Evolutionary conservation across 768 basidiomycete genomes (phyloP).

Genomic region (Termitomyces sp.): DNA sequence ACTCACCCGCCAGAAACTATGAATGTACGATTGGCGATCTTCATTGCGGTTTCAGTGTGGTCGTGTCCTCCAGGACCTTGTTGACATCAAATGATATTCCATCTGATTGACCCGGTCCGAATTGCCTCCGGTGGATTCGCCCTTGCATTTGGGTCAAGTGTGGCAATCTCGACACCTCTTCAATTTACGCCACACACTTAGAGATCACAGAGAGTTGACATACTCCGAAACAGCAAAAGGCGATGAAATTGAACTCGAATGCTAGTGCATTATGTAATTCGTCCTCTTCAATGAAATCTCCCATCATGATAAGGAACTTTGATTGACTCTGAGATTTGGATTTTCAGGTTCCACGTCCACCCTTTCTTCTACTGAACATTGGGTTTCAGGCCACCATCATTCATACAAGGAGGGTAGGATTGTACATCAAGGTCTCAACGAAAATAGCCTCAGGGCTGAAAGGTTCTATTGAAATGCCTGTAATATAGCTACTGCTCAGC

Average conservation of each 20-base stretch:
- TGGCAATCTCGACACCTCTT: neutral
- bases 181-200: neutral
- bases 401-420: no score
- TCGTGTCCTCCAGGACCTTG: neutral
- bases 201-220: no score
- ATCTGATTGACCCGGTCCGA: neutral
- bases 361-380: no score
- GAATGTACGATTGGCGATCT: slow-evolving; percentile 46
- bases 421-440: no score
- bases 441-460: no score
- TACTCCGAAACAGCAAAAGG: neutral
- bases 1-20: slow-evolving; percentile 55
- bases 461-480: no score
- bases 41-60: slow-evolving; percentile 31
- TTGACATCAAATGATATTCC: neutral
- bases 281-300: no score
- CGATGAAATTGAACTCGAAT: neutral
- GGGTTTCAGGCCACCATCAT: no score
- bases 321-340: no score
- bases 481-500: no score
- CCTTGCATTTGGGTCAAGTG: neutral
- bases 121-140: neutral
- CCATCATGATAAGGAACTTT: no score
- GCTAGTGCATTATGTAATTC: neutral
- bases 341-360: no score